Conservation (phyloP, 2,329 filamentous ascomycete species). For the Fusarium fujikuroi region DNA sequence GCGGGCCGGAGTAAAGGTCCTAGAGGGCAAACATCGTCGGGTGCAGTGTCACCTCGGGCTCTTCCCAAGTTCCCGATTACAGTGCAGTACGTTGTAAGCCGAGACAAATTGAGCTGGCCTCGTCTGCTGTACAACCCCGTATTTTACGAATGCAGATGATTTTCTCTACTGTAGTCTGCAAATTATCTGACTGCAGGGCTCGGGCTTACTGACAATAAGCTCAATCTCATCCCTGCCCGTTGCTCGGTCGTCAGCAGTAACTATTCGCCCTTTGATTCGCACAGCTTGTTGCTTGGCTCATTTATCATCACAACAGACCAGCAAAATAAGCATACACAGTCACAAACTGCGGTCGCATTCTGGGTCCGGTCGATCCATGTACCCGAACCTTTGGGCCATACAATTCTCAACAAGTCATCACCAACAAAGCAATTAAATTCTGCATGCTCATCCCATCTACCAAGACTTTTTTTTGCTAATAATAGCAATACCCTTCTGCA, state of each 20-base stretch:
- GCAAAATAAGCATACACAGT: not conserved
- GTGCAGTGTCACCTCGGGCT: constrained; percentile 13
- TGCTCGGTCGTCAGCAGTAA: not conserved
- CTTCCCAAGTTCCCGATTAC: not conserved
- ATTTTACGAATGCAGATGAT: not conserved
- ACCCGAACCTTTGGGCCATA: not conserved
- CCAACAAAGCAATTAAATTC: not conserved
- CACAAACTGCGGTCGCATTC: constrained; percentile 1
- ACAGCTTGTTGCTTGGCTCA: constrained; percentile 2
- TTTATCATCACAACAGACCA: not conserved
- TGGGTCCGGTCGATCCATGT: constrained; percentile 17
- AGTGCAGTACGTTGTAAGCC: not conserved
- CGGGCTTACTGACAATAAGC: constrained; percentile 14
- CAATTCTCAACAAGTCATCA: not conserved
- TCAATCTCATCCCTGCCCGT: not conserved
- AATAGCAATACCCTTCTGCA: constrained; percentile 7
- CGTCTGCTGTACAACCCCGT: constrained; percentile 20
- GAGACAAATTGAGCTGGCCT: constrained; percentile 2
- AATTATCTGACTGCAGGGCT: constrained; percentile 9
- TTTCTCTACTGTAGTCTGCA: not conserved
- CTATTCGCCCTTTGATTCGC: not conserved
- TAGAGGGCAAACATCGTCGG: not conserved
- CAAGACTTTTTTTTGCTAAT: constrained; percentile 16
- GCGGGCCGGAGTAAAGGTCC: constrained; percentile 7
- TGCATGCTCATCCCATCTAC: not conserved